Percentiles rank a stretch among this genome's conserved stretches.
Evolutionary conservation across 1,139 yeast species (phyloP).

Genomic region (Petasospora fabianii): DNA sequence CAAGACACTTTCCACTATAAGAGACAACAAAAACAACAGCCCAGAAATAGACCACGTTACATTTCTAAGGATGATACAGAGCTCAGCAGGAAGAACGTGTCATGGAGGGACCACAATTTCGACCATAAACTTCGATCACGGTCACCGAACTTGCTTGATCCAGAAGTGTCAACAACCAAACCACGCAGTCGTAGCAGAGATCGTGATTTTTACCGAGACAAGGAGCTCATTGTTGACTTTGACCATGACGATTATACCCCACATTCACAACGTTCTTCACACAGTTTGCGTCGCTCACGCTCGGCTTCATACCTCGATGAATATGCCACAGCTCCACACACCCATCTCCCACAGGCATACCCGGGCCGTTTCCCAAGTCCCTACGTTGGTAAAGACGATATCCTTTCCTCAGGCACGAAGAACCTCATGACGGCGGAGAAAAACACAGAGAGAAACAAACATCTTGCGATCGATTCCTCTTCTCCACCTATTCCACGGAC

Average conservation of each 20-base stretch:
- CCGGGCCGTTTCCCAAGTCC: slow-evolving; percentile 25
- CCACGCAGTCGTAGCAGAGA: slow-evolving; percentile 7
- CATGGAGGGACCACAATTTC: slow-evolving; percentile 16
- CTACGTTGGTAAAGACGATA: slow-evolving; percentile 12
- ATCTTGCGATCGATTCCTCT: slow-evolving; percentile 5
- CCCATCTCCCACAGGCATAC: slow-evolving; percentile 16
- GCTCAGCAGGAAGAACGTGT: slow-evolving; percentile 14
- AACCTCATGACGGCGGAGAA: slow-evolving; percentile 22
- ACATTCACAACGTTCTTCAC: slow-evolving; percentile 5
- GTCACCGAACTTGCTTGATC: background rate
- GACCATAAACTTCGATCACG: background rate
- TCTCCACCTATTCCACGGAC: slow-evolving; percentile 8
- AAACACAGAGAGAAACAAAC: slow-evolving; percentile 21
- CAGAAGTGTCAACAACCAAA: slow-evolving; percentile 4
- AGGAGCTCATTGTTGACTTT: slow-evolving; percentile 12
- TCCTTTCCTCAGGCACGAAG: slow-evolving; percentile 21
- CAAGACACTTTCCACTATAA: slow-evolving; percentile 22
- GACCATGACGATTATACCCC: slow-evolving; percentile 7
- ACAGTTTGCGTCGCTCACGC: slow-evolving; percentile 7
- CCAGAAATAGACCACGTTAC: background rate
- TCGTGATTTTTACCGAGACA: slow-evolving; percentile 10
- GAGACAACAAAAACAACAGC: slow-evolving; percentile 1
- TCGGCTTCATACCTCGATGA: slow-evolving; percentile 9
- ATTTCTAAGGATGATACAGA: slow-evolving; percentile 5
- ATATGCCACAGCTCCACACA: slow-evolving; percentile 7